Evolutionary conservation across 805 yeast genomes (phyloP).

Genomic region (Yamadazyma ubonensis): DNA sequence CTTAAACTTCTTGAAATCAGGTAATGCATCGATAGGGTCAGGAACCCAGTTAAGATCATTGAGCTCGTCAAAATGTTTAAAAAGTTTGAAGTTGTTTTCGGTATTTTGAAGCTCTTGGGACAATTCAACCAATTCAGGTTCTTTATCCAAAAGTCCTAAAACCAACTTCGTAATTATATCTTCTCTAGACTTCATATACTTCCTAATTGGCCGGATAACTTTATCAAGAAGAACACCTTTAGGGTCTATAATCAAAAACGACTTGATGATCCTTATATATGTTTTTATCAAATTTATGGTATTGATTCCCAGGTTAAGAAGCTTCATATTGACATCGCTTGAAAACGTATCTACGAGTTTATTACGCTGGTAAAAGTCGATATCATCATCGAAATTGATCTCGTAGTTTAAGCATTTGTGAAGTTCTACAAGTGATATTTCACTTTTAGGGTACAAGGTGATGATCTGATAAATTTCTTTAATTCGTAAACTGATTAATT

Average conservation of each 20-base stretch:
- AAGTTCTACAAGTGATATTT: slow-evolving; percentile 56
- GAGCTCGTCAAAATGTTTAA: slow-evolving; percentile 36
- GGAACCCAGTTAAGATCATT: slow-evolving; percentile 68
- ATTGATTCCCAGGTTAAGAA: slow-evolving; percentile 79
- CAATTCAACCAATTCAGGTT: slow-evolving; percentile 46
- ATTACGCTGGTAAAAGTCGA: slow-evolving; percentile 47
- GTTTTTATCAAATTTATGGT: slow-evolving; percentile 69
- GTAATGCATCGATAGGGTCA: slow-evolving; percentile 88
- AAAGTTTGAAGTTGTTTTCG: slow-evolving; percentile 10
- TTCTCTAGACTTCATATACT: slow-evolving; percentile 65
- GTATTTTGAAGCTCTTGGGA: slow-evolving; percentile 48
- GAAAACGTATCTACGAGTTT: slow-evolving; percentile 52
- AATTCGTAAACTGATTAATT: slow-evolving; percentile 48
- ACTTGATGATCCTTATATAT: slow-evolving; percentile 68
- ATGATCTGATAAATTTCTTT: slow-evolving; percentile 62
- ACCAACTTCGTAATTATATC: slow-evolving; percentile 75
- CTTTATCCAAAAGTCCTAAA: slow-evolving; percentile 57
- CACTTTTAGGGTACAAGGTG: slow-evolving; percentile 50
- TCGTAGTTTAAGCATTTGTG: slow-evolving; percentile 43
- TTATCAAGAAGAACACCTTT: slow-evolving; percentile 78
- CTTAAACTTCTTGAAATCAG: slow-evolving; percentile 66
- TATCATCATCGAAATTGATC: slow-evolving; percentile 12
- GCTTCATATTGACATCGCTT: slow-evolving; percentile 37
- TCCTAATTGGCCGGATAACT: slow-evolving; percentile 72
- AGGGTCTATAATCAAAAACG: slow-evolving; percentile 79